Evolutionary conservation across 371 early-diverging fungal species (phyloP).

Genomic region (Mucor irregularis): DNA sequence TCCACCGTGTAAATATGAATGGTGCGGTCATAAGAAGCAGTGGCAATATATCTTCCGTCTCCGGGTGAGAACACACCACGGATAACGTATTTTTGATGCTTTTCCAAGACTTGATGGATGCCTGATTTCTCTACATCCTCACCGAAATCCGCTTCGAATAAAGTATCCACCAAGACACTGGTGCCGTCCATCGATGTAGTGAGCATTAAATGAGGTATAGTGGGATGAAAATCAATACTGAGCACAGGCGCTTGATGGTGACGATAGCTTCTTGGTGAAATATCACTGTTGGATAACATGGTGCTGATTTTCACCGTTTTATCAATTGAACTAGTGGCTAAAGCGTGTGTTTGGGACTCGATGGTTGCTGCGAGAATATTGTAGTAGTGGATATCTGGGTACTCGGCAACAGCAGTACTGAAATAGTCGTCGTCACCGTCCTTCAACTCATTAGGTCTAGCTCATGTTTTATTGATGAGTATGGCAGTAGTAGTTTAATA

Average conservation of each 20-base stretch:
- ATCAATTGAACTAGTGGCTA: slow-evolving; percentile 67
- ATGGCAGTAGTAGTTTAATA: neutral
- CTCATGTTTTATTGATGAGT: neutral
- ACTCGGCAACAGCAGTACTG: slow-evolving; percentile 16
- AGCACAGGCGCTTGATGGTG: slow-evolving; percentile 67
- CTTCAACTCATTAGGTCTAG: slow-evolving; percentile 19
- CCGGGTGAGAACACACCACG: slow-evolving; percentile 59
- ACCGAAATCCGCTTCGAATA: slow-evolving; percentile 32
- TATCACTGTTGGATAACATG: slow-evolving; percentile 17
- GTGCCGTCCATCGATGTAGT: slow-evolving; percentile 77
- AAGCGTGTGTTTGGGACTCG: slow-evolving; percentile 31
- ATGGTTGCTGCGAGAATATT: slow-evolving; percentile 57
- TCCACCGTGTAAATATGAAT: slow-evolving; percentile 57
- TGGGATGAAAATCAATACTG: slow-evolving; percentile 68
- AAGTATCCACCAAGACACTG: slow-evolving; percentile 58
- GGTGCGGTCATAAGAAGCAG: slow-evolving; percentile 74
- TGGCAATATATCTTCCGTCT: slow-evolving; percentile 58
- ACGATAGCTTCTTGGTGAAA: slow-evolving; percentile 38
- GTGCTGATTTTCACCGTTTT: slow-evolving; percentile 61
- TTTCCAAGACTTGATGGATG: slow-evolving; percentile 54
- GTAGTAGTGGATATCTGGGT: slow-evolving; percentile 42
- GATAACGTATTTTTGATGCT: slow-evolving; percentile 74
- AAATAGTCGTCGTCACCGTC: slow-evolving; percentile 38
- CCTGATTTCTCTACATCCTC: slow-evolving; percentile 17
- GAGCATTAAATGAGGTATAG: slow-evolving; percentile 50